Evolutionary conservation across 1,284 basidiomycete species (phyloP).

Genomic region (Melampsora larici-populina): DNA sequence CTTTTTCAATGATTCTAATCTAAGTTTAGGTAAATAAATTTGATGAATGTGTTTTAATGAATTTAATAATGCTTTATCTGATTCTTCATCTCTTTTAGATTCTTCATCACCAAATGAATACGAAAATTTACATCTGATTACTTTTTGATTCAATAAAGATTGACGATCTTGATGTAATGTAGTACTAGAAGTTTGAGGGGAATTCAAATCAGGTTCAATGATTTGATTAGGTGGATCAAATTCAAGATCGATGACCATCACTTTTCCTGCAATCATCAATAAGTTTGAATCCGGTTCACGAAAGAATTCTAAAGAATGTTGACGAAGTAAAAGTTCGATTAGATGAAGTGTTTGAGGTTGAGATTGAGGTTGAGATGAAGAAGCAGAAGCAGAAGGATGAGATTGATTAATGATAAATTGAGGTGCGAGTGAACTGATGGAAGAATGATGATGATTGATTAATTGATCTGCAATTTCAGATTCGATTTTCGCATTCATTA

Average conservation of each 20-base stretch:
- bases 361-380: neutral
- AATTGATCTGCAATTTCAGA: no score
- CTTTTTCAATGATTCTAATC: conserved; percentile 4
- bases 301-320: conserved; percentile 19
- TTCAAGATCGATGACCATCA: conserved; percentile 42
- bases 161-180: no score
- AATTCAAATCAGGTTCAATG: neutral
- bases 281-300: conserved; percentile 36
- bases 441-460: conserved; percentile 3
- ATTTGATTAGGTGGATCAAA: neutral
- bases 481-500: conserved; percentile 2
- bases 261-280: conserved; percentile 34
- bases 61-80: conserved; percentile 11
- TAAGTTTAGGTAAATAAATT: neutral
- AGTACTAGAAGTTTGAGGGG: no score
- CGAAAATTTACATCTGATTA: conserved; percentile 23
- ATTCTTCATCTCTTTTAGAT: conserved; percentile 10
- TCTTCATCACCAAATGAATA: conserved; percentile 38
- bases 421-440: conserved; percentile 7
- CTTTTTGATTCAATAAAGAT: neutral
- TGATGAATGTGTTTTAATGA: conserved; percentile 18
- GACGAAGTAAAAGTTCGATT: conserved; percentile 8
- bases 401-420: conserved; percentile 8
- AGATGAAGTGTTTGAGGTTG: neutral
- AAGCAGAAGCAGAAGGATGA: neutral